Base-by-base conservation (phyloP, 176 grass and related monocot species). In the Eragrostis curvula region DNA sequence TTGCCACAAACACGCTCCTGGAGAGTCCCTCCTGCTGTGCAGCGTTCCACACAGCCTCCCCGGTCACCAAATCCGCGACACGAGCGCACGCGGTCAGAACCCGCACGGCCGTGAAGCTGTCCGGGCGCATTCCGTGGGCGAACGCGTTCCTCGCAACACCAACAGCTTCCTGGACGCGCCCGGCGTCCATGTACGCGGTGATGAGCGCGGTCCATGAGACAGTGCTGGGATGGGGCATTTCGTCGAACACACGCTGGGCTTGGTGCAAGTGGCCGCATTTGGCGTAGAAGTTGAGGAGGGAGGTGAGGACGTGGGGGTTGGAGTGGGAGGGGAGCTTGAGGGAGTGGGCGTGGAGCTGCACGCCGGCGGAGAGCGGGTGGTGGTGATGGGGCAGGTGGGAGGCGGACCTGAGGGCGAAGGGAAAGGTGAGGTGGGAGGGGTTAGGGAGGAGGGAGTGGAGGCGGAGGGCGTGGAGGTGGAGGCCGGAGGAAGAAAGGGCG, bases 141-240 rank as follows among this genome's bases (percentile, higher is more conserved):
- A 85, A 77, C 72, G 83, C 88, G 9, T 29, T 18, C 72, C 48
- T 71, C 1, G 84, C 84, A 7, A 78, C 16, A 7, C 21, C 16
- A 21, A 82, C 29, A 20, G 81, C 86, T 6, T 91, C 79, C 7
- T 50, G 18, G 61, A 76, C 68, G 16, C 30, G 32, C 1, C 77
- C 71, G 9, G 61, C 45, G 73, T 71, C 70, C 68, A 91, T 89
- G 77, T 91, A 94, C 5, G 80, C 86, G 9, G 86, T 79, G 82
- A 94, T 82, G 41, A 94, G 89, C 47, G 92, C 89, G 9, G 92
- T 94, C 89, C 86, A 94, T 0, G 92, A 91, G 3, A 89, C 92
- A 9, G 87, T 81, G 53, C 44, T 43, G 18, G 80, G 89, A 20
- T 29, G 44, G 8, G 55, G 56, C 77, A 94, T 91, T 83, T 91